A percentile compares a stretch with the other conserved stretches of the same genome.
Evolutionary conservation across 148 eudicot genomes (phyloP).

Genomic region (Chenopodium suecicum): DNA sequence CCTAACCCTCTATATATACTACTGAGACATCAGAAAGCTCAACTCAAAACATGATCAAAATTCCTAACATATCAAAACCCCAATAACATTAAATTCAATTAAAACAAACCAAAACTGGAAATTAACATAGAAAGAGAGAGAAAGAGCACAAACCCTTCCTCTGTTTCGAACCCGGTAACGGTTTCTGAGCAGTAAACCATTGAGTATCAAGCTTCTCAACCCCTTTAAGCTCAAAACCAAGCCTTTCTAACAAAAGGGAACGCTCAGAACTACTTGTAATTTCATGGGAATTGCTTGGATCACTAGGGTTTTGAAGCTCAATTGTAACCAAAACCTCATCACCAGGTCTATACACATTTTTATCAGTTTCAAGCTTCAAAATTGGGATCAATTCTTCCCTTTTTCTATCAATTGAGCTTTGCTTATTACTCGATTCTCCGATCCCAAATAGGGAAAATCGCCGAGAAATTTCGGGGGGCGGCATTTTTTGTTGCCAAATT

Average conservation of each 20-base stretch:
- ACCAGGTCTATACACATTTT: constrained; percentile 76
- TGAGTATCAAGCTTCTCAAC: constrained; percentile 82
- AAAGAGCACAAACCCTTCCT: constrained; percentile 47
- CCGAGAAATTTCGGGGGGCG: constrained; percentile 41
- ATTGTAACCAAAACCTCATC: constrained; percentile 64
- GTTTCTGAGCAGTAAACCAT: constrained; percentile 73
- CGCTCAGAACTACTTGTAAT: constrained; percentile 24
- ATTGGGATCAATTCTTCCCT: constrained; percentile 32
- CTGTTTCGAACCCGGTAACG: constrained; percentile 46
- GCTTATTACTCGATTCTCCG: constrained; percentile 29
- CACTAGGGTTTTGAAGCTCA: constrained; percentile 46
- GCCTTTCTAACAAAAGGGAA: constrained; percentile 58
- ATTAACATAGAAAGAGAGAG: not conserved
- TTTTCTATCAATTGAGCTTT: constrained; percentile 24
- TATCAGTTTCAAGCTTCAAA: constrained; percentile 58
- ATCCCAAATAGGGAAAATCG: constrained; percentile 68
- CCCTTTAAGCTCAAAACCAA: constrained; percentile 75
- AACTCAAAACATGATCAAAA: not conserved
- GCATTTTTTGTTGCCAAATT: constrained; percentile 29
- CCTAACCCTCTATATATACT: not conserved
- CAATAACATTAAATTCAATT: not conserved
- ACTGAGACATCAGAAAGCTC: too few relatives aligned
- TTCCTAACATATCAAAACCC: not conserved
- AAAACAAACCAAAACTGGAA: not conserved
- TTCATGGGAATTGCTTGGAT: constrained; percentile 21